Base-by-base conservation (phyloP, 257 asterid genomes). In the Eucommia ulmoides region DNA sequence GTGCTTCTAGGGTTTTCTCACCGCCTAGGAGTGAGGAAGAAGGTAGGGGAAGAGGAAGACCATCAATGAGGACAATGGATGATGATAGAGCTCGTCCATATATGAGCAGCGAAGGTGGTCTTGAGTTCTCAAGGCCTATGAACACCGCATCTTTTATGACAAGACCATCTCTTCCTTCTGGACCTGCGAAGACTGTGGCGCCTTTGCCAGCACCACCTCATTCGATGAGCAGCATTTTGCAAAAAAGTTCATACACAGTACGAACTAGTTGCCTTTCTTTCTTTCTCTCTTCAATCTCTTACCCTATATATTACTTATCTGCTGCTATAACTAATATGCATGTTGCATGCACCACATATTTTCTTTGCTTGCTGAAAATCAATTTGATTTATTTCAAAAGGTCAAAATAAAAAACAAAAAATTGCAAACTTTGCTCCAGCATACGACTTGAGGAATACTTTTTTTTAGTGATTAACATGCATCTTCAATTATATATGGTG, bases 11-110 rank as follows among this genome's bases (percentile, higher is more conserved):
- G 63, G 84, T 70, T 55, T 49, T 57, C 48, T 51, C 78, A 53
- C 75, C 86, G 38, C 73, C 81, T 46, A 67, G 70, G 68, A 74
- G 79, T 58, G 81, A 67, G 57, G 98, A 76, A 63, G 74, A 65
- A 18, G 46, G 46, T 14, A 80, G 64, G 61, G 46, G 46, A 16
- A 80, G 64, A 59, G 68, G 83, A 63, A 65, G 74, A 62, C 65
- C 45, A 65, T 38, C 76, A 49, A 71, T 52, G 35, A 58, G 79
- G 61, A 18, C 79, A 35, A 73, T 74, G 53, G 84, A 75, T 56
- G 91, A 80, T 50, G 47, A 68, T 33, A 75, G 82, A 68, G 54
- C 66, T 22, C 56, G 68, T 57, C 49, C 92, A 33, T 70, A 65
- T 59, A 48, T 53, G 65, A 70, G 77, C 63, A 70, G 77, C 63